These are phyloP conservation scores for Ustilago sp. DNA, from an alignment of 1,284 basidiomycete species.

Conservation along the genomic window DNA sequence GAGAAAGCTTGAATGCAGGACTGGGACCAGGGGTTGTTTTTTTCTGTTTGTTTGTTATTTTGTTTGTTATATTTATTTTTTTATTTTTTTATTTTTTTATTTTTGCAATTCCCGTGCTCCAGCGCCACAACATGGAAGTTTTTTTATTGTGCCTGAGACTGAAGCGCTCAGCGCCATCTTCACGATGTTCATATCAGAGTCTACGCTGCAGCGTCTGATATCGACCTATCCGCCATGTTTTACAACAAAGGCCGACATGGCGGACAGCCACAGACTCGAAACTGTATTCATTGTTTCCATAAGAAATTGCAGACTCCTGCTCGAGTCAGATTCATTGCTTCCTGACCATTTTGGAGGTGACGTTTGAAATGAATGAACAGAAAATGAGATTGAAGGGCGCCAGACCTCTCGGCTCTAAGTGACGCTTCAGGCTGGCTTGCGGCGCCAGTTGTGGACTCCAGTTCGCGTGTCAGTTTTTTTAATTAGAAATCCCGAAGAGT, in stretches of 20 bases:
- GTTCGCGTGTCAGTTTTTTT: conserved; percentile 2
- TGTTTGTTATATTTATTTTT: too few species aligned
- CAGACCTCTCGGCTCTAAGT: conserved; percentile 22
- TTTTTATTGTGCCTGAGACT: too few species aligned
- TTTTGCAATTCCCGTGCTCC: too few species aligned
- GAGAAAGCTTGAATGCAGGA: not conserved
- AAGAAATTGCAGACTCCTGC: not conserved
- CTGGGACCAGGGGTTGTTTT: not conserved
- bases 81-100: too few species aligned
- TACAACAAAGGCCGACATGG: conserved; percentile 18
- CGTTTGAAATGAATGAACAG: not conserved
- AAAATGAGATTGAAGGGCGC: not conserved
- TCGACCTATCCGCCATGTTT: conserved; percentile 17
- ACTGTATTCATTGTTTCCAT: not conserved
- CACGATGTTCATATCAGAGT: not conserved
- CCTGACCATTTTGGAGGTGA: not conserved
- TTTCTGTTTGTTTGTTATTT: too few species aligned
- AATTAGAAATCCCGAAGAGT: too few species aligned
- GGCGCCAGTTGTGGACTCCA: not conserved
- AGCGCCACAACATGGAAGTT: too few species aligned
- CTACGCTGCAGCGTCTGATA: conserved; percentile 1
- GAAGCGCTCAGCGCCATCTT: not conserved
- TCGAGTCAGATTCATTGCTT: not conserved
- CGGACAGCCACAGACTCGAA: not conserved
- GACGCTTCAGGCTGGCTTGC: not conserved